Percentiles rank a stretch among this genome's conserved stretches.
Conservation (phyloP, 176 grass and related monocot species). For the Triticum dicoccoides region DNA sequence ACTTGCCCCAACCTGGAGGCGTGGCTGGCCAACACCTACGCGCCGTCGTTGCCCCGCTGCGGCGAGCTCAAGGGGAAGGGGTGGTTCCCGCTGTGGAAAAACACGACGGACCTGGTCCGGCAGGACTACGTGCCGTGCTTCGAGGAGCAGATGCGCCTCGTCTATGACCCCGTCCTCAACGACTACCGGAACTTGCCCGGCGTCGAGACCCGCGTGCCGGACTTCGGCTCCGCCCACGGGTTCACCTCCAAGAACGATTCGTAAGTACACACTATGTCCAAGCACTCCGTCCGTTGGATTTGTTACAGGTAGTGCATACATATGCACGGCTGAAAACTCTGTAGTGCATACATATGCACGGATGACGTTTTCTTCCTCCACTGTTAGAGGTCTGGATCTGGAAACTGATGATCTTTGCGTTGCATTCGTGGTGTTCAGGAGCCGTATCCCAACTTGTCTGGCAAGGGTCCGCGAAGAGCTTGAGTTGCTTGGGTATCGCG, state of each 20-base stretch:
- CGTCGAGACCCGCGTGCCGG: not conserved
- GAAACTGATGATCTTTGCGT: not conserved
- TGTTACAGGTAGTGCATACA: no score
- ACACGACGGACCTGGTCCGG: not conserved
- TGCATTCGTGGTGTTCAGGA: not conserved
- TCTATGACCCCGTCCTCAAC: not conserved
- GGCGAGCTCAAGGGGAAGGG: not conserved
- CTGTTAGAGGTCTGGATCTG: not conserved
- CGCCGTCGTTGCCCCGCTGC: not conserved
- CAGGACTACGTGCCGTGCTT: not conserved
- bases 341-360: no score
- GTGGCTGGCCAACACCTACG: not conserved
- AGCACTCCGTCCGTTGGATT: no score
- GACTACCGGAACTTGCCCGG: constrained; percentile 3
- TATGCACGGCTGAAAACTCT: no score
- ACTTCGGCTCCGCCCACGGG: not conserved
- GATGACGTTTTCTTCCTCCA: no score
- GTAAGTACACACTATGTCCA: not conserved
- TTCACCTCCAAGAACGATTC: not conserved
- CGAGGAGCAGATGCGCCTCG: not conserved
- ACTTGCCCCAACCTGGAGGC: not conserved
- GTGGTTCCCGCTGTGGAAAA: not conserved
- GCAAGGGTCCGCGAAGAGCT: not conserved
- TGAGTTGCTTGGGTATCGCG: not conserved
- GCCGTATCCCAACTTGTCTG: not conserved